Conservation (phyloP, 1,284 basidiomycete species). For the Coniferiporia weirii region DNA sequence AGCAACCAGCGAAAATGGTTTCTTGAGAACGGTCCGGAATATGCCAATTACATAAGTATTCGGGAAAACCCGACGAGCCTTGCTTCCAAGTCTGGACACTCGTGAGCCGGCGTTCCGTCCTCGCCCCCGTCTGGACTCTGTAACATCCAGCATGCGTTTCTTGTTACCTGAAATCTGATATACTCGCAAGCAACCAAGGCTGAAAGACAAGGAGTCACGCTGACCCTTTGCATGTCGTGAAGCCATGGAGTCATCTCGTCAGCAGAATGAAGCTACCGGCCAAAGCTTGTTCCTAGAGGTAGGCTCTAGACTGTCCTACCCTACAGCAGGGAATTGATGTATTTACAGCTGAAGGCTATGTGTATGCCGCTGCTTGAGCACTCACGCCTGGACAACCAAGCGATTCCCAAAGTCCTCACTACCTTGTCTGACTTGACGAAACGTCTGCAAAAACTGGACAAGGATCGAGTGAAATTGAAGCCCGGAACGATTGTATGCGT, state of each 20-base stretch:
- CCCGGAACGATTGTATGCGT: conserved; percentile 74
- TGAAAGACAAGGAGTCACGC: neutral
- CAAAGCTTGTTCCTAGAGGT: neutral
- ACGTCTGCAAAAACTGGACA: conserved; percentile 34
- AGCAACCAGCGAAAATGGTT: no score
- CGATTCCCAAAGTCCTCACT: conserved; percentile 43
- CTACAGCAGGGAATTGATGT: neutral
- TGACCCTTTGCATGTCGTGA: neutral
- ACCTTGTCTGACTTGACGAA: conserved; percentile 51
- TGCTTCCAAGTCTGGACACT: no score
- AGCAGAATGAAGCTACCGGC: neutral
- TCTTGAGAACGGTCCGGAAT: no score
- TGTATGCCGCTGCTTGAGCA: conserved; percentile 76
- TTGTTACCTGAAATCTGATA: neutral
- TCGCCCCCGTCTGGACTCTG: no score
- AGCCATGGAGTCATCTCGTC: neutral
- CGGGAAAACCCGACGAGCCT: no score
- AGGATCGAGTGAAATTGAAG: conserved; percentile 33
- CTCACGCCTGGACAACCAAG: conserved; percentile 51
- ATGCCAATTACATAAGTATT: no score
- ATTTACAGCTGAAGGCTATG: conserved; percentile 62
- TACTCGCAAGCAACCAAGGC: neutral
- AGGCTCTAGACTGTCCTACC: neutral
- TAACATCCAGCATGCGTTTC: no score
- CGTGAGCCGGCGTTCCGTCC: no score